A percentile compares a stretch with the other conserved stretches of the same genome.
phyloP scores from a whole-genome alignment of 208 protist genomes.

The Naegleria fowleri region DNA sequence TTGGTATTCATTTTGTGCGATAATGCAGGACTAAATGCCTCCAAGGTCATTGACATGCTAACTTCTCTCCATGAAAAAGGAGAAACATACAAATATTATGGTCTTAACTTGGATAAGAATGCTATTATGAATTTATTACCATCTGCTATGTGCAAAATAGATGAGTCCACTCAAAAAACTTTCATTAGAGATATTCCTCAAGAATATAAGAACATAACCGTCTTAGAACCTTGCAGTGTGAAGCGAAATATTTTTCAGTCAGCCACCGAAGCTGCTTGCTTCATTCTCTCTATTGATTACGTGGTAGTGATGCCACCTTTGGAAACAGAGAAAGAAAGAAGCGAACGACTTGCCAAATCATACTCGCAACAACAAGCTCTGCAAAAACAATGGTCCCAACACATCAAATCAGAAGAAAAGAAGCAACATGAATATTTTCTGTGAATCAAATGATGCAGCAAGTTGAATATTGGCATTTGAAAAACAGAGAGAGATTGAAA shows the following conservation, averaged over 20 bases:
- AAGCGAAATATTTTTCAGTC: slow-evolving; percentile 96
- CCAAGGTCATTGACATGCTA: slow-evolving; percentile 98
- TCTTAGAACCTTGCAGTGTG: slow-evolving; percentile 92
- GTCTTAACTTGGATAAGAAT: not conserved
- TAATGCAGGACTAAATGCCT: slow-evolving; percentile 99
- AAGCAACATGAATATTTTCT: not conserved
- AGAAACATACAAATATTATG: not conserved
- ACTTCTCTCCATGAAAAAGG: slow-evolving; percentile 87
- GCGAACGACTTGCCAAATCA: not conserved
- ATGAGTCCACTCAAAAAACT: not conserved
- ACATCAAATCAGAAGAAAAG: not conserved
- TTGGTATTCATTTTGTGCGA: slow-evolving; percentile 97
- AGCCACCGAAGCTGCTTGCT: slow-evolving; percentile 97
- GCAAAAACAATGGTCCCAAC: not conserved
- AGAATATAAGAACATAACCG: not conserved
- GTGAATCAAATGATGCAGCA: too few relatives aligned
- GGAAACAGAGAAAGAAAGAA: not conserved
- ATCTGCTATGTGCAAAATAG: not conserved
- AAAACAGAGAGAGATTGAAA: too few relatives aligned
- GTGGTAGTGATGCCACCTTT: slow-evolving; percentile 88
- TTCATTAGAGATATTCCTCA: too few relatives aligned
- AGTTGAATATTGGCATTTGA: too few relatives aligned
- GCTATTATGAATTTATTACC: not conserved
- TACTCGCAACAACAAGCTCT: not conserved
- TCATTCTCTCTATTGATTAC: slow-evolving; percentile 99